Conservation (phyloP, 2,329 filamentous ascomycete species). For the Colletotrichum sp. region DNA sequence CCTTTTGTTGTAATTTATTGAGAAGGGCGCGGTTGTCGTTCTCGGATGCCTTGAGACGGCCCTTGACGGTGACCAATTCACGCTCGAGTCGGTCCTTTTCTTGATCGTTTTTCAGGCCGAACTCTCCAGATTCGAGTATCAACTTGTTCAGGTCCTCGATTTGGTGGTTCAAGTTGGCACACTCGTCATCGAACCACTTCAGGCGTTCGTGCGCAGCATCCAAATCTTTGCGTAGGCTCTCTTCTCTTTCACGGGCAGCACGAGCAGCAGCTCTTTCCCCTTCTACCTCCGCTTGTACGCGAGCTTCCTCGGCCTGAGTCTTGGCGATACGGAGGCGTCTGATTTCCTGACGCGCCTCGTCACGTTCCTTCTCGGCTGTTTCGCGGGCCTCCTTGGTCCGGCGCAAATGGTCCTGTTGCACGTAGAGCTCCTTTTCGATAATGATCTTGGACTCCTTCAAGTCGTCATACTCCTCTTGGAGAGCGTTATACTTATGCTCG, state of each 20-base stretch:
- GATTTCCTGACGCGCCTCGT: conserved; percentile 87
- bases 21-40: conserved; percentile 95
- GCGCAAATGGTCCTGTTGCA: conserved; percentile 89
- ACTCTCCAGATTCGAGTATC: conserved; percentile 87
- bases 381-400: conserved; percentile 82
- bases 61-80: conserved; percentile 89
- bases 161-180: conserved; percentile 75
- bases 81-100: conserved; percentile 92
- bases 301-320: conserved; percentile 83
- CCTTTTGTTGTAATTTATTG: conserved; percentile 97
- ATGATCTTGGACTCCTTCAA: conserved; percentile 95
- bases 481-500: conserved; percentile 82
- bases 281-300: conserved; percentile 79
- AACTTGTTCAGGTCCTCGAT: conserved; percentile 87
- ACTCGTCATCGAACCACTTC: conserved; percentile 80
- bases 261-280: conserved; percentile 81
- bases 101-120: conserved; percentile 88
- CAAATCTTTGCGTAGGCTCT: conserved; percentile 78
- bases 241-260: conserved; percentile 80
- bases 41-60: conserved; percentile 87
- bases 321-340: conserved; percentile 83
- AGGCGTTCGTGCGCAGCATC: conserved; percentile 79
- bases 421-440: conserved; percentile 97
- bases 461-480: conserved; percentile 84
- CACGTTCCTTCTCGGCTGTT: conserved; percentile 83